These are phyloP conservation scores for Plasmodium vivax DNA, from an alignment of 169 alveolate genomes.

Conservation along the genomic window DNA sequence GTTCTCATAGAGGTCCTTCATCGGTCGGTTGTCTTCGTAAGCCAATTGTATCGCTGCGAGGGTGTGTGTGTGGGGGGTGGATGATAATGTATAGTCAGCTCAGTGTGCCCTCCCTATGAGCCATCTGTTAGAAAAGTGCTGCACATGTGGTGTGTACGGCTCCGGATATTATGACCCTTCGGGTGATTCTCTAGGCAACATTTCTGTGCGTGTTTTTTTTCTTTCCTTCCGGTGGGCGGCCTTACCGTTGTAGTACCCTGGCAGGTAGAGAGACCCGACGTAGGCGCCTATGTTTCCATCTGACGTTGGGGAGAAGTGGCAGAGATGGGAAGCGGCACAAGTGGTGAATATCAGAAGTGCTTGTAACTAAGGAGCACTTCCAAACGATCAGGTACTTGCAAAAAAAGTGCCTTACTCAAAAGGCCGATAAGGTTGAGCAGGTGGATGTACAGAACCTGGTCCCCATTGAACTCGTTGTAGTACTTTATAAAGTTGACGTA, in stretches of 20 bases:
- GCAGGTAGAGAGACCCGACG: constrained; percentile 30
- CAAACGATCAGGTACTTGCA: neutral
- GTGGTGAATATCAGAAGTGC: neutral
- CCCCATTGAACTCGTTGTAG: constrained; percentile 26
- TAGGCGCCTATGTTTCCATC: constrained; percentile 34
- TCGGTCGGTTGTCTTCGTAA: neutral
- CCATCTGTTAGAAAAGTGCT: neutral
- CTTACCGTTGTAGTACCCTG: constrained; percentile 66
- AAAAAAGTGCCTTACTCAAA: neutral
- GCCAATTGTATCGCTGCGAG: constrained; percentile 48
- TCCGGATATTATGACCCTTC: neutral
- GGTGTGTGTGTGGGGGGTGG: neutral
- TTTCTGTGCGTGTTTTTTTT: neutral
- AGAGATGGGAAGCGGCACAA: neutral
- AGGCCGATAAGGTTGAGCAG: constrained; percentile 36
- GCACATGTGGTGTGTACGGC: neutral
- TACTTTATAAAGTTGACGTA: constrained; percentile 47
- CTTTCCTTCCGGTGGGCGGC: neutral
- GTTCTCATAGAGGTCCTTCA: constrained; percentile 19
- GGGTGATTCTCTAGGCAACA: neutral
- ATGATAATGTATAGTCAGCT: neutral
- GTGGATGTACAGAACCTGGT: constrained; percentile 38
- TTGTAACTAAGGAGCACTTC: neutral
- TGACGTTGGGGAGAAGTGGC: neutral
- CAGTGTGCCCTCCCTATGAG: neutral